Evolutionary conservation across 2,329 filamentous ascomycete genomes (phyloP).

Genomic region (Neodidymelliopsis sp.): DNA sequence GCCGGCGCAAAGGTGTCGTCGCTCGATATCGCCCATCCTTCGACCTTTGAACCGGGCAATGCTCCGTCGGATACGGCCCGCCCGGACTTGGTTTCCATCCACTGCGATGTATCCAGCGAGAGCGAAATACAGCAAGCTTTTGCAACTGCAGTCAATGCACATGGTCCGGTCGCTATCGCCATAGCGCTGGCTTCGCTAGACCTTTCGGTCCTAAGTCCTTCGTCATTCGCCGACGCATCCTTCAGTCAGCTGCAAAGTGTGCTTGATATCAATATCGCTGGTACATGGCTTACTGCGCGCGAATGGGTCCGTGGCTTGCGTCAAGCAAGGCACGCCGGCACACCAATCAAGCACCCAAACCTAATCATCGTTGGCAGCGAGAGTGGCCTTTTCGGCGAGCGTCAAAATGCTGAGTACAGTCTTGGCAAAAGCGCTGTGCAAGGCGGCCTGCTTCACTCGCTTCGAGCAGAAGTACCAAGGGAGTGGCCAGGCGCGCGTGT

Average conservation of each 20-base stretch:
- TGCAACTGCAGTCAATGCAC: conserved; percentile 38
- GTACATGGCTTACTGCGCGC: conserved; percentile 50
- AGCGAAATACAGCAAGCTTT: conserved; percentile 46
- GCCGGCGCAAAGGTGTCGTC: conserved; percentile 54
- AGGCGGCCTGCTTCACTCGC: conserved; percentile 51
- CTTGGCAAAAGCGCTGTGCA: conserved; percentile 57
- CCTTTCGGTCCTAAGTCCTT: conserved; percentile 51
- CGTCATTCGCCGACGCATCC: conserved; percentile 51
- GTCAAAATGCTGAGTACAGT: conserved; percentile 55
- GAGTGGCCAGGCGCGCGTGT: conserved; percentile 51
- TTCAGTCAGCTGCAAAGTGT: conserved; percentile 51
- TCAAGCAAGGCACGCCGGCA: conserved; percentile 25
- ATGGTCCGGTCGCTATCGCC: conserved; percentile 51
- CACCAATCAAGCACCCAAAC: conserved; percentile 40
- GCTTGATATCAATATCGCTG: conserved; percentile 54
- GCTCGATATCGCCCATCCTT: conserved; percentile 39
- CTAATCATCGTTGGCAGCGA: conserved; percentile 57
- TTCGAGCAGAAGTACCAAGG: conserved; percentile 52
- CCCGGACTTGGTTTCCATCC: conserved; percentile 19
- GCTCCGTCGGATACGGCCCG: conserved; percentile 5
- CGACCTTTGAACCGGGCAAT: background rate
- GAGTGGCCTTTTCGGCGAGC: conserved; percentile 54
- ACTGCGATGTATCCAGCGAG: conserved; percentile 49
- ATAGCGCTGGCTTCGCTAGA: conserved; percentile 56
- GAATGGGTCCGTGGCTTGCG: conserved; percentile 53